Evolutionary conservation across 2,329 filamentous ascomycete genomes (phyloP), one percentile per base, ranked within the genome.

Genomic region (Trichoderma pleuroti): DNA sequence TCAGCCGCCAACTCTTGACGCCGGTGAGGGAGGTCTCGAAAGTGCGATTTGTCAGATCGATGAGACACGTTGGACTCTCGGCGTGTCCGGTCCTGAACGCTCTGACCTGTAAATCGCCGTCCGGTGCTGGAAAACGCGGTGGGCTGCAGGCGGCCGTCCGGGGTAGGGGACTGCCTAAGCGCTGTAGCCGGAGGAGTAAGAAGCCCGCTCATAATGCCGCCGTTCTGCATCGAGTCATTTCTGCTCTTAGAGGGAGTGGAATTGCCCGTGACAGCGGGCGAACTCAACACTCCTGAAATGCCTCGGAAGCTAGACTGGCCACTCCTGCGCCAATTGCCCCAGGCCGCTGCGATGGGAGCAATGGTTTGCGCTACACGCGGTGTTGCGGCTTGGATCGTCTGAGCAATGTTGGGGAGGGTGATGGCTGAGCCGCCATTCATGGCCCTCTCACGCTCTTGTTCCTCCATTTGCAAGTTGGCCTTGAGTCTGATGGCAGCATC

Each of bases 391-490:
- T 94, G 89, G 60, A 94, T 90, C 36, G 93, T 88, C 60, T 91
- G 91, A 1, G 93, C 91, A 54, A 97, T 87, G 52, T 92, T 93
- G 5, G 93, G 92, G 75, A 96, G 85, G 68, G 85, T 88, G 72
- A 91, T 86, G 32, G 88, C 84, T 9, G 89, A 91, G 16, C 88
- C 88, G 61, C 90, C 90, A 68, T 91, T 90, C 82, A 93, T 87
- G 1, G 93, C 91, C 72, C 96, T 88, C 80, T 98, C 95, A 65
- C 93, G 93, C 81, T 98, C 94, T 79, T 97, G 93, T 78, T 97
- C 93, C 80, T 99, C 95, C 96, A 99, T 99, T 79, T 98, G 93
- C 42, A 99, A 85, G 77, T 97, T 98, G 16, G 96, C 93, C 79
- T 93, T 93, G 72, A 99, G 90, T 67, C 96, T 91, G 75, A 98